A percentile compares a stretch with the other conserved stretches of the same genome.
Evolutionary conservation across 306 rosid genomes (phyloP).

Genomic region (Citrullus amarus): DNA sequence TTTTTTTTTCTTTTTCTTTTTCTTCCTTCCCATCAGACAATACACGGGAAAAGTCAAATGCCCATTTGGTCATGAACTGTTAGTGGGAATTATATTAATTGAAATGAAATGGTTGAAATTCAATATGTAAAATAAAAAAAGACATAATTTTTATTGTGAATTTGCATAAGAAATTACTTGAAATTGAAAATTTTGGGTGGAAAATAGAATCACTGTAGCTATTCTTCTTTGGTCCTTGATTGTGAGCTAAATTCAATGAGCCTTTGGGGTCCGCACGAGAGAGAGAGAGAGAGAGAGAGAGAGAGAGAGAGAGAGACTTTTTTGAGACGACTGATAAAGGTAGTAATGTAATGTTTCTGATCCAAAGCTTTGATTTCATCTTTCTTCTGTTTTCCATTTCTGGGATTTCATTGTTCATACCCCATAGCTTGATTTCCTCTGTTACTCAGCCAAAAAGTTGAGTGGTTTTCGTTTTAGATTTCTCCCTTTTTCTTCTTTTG

Average conservation of each 20-base stretch:
- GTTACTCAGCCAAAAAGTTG: slow-evolving; percentile 3
- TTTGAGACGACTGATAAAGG: background rate
- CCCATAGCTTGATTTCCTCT: background rate
- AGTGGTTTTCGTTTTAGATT: background rate
- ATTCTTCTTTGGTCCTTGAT: background rate
- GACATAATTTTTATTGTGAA: background rate
- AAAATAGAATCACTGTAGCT: background rate
- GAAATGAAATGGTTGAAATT: background rate
- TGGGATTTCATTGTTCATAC: background rate
- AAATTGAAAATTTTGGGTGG: background rate
- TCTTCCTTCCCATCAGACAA: background rate
- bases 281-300: background rate
- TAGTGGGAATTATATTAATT: slow-evolving; percentile 1
- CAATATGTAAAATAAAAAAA: background rate
- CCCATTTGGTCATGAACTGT: slow-evolving; percentile 1
- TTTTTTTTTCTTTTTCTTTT: no score
- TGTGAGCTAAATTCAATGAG: slow-evolving; percentile 12
- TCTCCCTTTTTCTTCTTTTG: background rate
- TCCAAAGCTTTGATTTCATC: background rate
- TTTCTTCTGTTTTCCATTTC: background rate
- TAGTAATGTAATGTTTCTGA: background rate
- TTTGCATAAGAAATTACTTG: background rate
- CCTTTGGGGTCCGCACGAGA: slow-evolving; percentile 11
- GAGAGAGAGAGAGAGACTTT: background rate
- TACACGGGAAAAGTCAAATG: slow-evolving; percentile 4